Conservation (phyloP, 805 yeast species). For the Saccharomycodes ludwigii region DNA sequence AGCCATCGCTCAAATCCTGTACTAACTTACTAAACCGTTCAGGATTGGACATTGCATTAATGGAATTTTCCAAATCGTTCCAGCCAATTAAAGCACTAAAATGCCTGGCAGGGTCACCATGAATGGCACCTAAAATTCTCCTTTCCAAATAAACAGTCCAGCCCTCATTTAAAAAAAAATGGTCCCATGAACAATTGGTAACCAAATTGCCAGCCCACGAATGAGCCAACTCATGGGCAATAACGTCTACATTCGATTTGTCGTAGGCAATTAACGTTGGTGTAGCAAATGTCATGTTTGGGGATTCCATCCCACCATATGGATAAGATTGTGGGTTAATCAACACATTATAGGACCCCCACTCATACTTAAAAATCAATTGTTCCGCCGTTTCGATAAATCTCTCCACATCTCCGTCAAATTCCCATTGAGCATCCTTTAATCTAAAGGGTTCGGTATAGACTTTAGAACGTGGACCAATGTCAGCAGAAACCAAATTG, state of each 20-base stretch:
- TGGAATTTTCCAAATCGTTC: conserved; percentile 62
- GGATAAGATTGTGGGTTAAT: conserved; percentile 71
- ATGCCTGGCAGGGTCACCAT: conserved; percentile 69
- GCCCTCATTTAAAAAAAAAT: conserved; percentile 91
- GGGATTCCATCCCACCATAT: conserved; percentile 93
- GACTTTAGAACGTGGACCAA: conserved; percentile 81
- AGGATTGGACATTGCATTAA: conserved; percentile 48
- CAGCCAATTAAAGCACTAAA: conserved; percentile 82
- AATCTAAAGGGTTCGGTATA: conserved; percentile 66
- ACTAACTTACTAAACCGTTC: conserved; percentile 49
- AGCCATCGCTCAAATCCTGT: conserved; percentile 53
- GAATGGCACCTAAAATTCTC: conserved; percentile 63
- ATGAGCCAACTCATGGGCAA: conserved; percentile 89
- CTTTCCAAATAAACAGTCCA: conserved; percentile 92
- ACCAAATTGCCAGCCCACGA: conserved; percentile 84
- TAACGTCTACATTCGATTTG: conserved; percentile 74
- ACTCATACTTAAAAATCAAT: conserved; percentile 67
- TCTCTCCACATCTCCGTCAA: conserved; percentile 66
- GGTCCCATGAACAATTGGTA: conserved; percentile 85
- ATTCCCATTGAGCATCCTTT: conserved; percentile 63
- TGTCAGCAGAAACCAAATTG: conserved; percentile 47
- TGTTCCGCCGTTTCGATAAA: conserved; percentile 71
- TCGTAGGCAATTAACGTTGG: conserved; percentile 82
- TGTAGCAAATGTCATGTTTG: conserved; percentile 81
- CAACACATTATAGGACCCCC: conserved; percentile 73